Evolutionary conservation across 331 rosid genomes (phyloP), one percentile per base, ranked within the genome.

Genomic region (Stylosanthes scabra): DNA sequence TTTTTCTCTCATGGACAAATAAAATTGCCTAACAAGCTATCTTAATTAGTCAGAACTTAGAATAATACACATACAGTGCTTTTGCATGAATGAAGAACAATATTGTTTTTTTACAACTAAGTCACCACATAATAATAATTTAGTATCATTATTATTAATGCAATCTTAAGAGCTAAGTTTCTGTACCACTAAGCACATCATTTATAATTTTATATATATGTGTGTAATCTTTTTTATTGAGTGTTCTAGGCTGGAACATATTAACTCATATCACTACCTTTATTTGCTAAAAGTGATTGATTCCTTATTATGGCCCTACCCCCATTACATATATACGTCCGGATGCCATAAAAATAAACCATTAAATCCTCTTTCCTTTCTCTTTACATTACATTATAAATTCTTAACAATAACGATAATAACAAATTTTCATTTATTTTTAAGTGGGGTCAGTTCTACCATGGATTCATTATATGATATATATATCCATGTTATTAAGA

Each of bases 131-230:
- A 20, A 63, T 63, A 66, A 71, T 20, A 20, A 63, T 63, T 72
- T 63, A 5, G 25, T 54, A 57, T 72, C 50, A 83, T 82, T 70
- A 41, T 31, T 31, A 41, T 41, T 41, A 63, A 76, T 75, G 87
- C 12, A 79, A 52, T 50, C 97, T 89, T 91, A 78, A 59, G 74
- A 11, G 81, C 84, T 84, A 91, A 86, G 97, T 80, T 63, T 85
- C 47, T 79, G 70, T 62, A n/a, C 77, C 71, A 61, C 41, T 66
- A 41, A 41, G 66, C 81, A 75, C 62, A 50, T 12, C 61, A 51
- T 29, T 20, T 20, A 20, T n/a, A n/a, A n/a, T n/a, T n/a, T n/a
- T n/a, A n/a, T n/a, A n/a, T 20, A 20, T 8, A 34, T 74, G n/a
- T 14, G 6, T 6, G 41, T 44, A 63, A 58, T 85, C 77, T 31